Percentiles rank a stretch among this genome's conserved stretches.
Conservation (phyloP, 768 basidiomycete species). For the Inosperma sp. region DNA sequence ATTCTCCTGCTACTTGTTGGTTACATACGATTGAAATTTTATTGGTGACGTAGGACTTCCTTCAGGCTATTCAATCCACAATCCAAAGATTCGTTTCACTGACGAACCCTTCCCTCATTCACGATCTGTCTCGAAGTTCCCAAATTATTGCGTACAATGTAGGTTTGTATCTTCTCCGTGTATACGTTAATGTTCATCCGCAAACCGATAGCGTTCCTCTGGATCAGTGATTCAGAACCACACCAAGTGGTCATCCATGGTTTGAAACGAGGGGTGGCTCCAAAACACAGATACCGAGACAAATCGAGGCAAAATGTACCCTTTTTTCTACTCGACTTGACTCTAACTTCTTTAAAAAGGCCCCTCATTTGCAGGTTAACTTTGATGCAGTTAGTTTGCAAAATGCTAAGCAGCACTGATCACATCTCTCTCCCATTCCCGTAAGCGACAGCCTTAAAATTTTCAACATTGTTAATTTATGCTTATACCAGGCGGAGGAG, state of each 20-base stretch:
- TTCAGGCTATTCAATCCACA: constrained; percentile 42
- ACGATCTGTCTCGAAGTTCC: constrained; percentile 32
- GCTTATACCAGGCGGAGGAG: background rate
- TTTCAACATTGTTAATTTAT: background rate
- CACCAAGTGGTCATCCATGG: constrained; percentile 75
- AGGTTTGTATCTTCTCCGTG: constrained; percentile 13
- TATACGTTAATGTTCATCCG: background rate
- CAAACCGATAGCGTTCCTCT: constrained; percentile 56
- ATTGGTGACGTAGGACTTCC: constrained; percentile 39
- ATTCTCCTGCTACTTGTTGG: background rate
- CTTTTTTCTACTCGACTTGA: background rate
- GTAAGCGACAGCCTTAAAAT: background rate
- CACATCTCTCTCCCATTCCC: background rate
- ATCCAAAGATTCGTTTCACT: constrained; percentile 57
- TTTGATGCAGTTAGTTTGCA: constrained; percentile 44
- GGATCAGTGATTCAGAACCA: constrained; percentile 47
- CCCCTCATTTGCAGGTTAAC: constrained; percentile 34
- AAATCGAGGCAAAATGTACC: constrained; percentile 50
- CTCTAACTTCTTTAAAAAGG: constrained; percentile 12
- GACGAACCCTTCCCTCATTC: constrained; percentile 55
- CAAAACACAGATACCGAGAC: constrained; percentile 59
- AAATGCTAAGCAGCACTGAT: constrained; percentile 7
- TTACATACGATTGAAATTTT: background rate
- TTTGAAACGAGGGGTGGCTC: constrained; percentile 68
- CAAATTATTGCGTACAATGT: constrained; percentile 71